phyloP scores from a whole-genome alignment of 768 basidiomycete species.

The Boletales sp. region DNA sequence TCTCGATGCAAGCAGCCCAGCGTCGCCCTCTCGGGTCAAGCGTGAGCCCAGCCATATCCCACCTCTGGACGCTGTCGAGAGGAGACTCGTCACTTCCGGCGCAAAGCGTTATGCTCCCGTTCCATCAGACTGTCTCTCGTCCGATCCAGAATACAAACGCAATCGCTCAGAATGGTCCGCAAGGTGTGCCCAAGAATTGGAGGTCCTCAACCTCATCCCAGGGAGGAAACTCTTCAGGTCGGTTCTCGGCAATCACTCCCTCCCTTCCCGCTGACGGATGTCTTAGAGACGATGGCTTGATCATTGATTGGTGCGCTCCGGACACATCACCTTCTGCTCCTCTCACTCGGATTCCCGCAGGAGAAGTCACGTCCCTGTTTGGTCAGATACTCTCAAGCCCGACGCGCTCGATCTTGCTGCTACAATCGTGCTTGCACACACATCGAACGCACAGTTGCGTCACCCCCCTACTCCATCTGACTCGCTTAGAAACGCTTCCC shows the following conservation, averaged over 20 bases:
- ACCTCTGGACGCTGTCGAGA: slow-evolving; percentile 7
- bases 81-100: slow-evolving; percentile 22
- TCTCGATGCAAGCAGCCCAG: not conserved
- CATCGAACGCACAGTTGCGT: slow-evolving; percentile 20
- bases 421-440: slow-evolving; percentile 22
- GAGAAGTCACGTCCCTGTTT: slow-evolving; percentile 28
- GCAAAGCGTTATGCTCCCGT: slow-evolving; percentile 27
- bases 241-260: not conserved
- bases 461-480: not conserved
- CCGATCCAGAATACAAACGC: slow-evolving; percentile 14
- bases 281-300: slow-evolving; percentile 26
- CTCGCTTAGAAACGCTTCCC: not conserved
- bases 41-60: slow-evolving; percentile 18
- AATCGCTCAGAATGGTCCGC: slow-evolving; percentile 23
- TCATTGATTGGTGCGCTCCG: slow-evolving; percentile 27
- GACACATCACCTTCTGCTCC: not conserved
- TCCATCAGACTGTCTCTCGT: slow-evolving; percentile 22
- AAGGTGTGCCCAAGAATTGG: slow-evolving; percentile 16
- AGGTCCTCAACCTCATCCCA: slow-evolving; percentile 17
- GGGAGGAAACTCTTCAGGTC: slow-evolving; percentile 28
- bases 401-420: slow-evolving; percentile 26
- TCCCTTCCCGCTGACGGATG: not conserved
- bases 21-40: slow-evolving; percentile 9
- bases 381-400: slow-evolving; percentile 30
- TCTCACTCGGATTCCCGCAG: slow-evolving; percentile 12